A percentile compares a stretch with the other conserved stretches of the same genome.
These are phyloP conservation scores for Backusella liffmaniae DNA, from an alignment of 192 early-diverging fungal genomes.

Conservation along the genomic window DNA sequence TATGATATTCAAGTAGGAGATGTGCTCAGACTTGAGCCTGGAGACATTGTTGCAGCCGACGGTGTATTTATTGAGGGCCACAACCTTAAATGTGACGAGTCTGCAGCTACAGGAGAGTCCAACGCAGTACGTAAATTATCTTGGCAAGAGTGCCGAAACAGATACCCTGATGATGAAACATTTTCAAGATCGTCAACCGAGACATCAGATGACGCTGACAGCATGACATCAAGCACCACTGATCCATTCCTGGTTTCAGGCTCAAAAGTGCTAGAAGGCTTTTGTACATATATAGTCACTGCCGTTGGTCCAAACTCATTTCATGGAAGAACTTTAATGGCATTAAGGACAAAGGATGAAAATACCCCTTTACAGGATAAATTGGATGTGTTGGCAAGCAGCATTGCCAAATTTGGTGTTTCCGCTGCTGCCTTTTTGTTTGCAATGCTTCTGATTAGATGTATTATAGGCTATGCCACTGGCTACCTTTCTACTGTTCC, in stretches of 20 bases:
- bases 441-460: conserved; percentile 79
- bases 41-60: conserved; percentile 92
- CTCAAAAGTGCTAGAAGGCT: conserved; percentile 88
- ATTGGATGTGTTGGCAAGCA: conserved; percentile 81
- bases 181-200: not conserved
- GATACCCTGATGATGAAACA: not conserved
- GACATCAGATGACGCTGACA: not conserved
- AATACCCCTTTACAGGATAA: conserved; percentile 93
- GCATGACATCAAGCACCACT: not conserved
- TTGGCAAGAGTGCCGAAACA: conserved; percentile 45
- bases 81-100: conserved; percentile 88
- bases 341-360: conserved; percentile 78
- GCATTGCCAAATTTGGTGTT: conserved; percentile 90
- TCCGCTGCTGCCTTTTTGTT: conserved; percentile 82
- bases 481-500: conserved; percentile 23
- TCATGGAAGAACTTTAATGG: conserved; percentile 85
- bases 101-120: conserved; percentile 90
- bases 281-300: conserved; percentile 84
- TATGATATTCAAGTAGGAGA: conserved; percentile 91
- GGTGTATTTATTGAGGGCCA: conserved; percentile 82
- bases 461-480: conserved; percentile 58
- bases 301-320: conserved; percentile 85
- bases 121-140: conserved; percentile 80
- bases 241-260: conserved; percentile 92
- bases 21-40: conserved; percentile 79